Percentiles rank a stretch among this genome's conserved stretches.
phyloP scores from a whole-genome alignment of 2,329 filamentous ascomycete species.

The Tolypocladium ophioglossoides region DNA sequence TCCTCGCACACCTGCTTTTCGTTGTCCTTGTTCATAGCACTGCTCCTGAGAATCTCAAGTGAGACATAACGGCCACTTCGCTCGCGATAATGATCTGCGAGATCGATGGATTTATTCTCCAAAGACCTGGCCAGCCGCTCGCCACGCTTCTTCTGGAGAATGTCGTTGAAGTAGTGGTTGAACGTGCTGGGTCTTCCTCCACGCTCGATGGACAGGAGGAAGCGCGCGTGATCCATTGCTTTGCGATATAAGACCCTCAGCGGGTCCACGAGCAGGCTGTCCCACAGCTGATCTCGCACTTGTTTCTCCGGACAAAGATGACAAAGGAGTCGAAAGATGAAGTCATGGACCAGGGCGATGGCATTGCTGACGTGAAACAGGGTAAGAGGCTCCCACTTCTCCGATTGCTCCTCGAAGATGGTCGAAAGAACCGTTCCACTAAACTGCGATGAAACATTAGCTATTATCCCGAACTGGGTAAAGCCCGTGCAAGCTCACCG shows the following conservation, averaged over 20 bases:
- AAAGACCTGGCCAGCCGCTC: conserved; percentile 1
- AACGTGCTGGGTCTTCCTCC: conserved; percentile 33
- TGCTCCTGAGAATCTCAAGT: not conserved
- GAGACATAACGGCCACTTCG: not conserved
- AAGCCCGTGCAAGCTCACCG: not conserved
- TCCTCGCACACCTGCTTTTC: conserved; percentile 31
- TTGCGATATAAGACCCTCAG: conserved; percentile 32
- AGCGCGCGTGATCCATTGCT: conserved; percentile 36
- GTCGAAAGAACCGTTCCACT: conserved; percentile 27
- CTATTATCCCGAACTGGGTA: not conserved
- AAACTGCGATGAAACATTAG: conserved; percentile 16
- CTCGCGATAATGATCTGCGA: not conserved
- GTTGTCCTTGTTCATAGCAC: conserved; percentile 13
- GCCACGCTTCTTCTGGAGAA: conserved; percentile 15
- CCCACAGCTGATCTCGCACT: conserved; percentile 31
- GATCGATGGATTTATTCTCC: not conserved
- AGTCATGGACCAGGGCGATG: conserved; percentile 41
- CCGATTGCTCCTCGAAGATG: conserved; percentile 41
- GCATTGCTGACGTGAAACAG: conserved; percentile 38
- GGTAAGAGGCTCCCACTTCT: conserved; percentile 40
- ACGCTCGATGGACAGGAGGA: conserved; percentile 42
- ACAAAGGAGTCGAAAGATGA: conserved; percentile 32
- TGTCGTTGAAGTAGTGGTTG: conserved; percentile 41
- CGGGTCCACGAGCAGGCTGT: conserved; percentile 31
- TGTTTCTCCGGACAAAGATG: conserved; percentile 30